Percentiles rank a stretch among this genome's conserved stretches.
These are phyloP conservation scores for Fusarium sp. DNA, from an alignment of 2,329 filamentous ascomycete genomes.

Conservation along the genomic window DNA sequence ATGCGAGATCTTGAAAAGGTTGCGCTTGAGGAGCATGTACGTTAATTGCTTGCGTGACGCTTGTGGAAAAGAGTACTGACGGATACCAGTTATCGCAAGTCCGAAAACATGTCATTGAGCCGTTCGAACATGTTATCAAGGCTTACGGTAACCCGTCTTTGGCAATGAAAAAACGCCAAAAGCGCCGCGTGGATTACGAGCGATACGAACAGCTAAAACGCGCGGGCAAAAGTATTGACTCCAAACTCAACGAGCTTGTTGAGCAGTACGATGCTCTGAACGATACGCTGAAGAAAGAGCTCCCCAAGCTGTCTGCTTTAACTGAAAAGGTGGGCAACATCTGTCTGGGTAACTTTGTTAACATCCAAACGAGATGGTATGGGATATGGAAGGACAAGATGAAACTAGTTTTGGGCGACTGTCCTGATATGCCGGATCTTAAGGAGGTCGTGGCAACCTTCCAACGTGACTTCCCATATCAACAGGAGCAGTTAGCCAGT, in stretches of 20 bases:
- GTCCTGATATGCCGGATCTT: constrained; percentile 69
- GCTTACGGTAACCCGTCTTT: constrained; percentile 85
- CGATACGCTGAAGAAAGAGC: constrained; percentile 89
- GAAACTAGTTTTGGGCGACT: constrained; percentile 74
- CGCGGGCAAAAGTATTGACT: constrained; percentile 84
- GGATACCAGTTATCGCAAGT: constrained; percentile 68
- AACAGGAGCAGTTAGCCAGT: constrained; percentile 75
- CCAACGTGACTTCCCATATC: constrained; percentile 78
- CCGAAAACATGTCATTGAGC: constrained; percentile 84
- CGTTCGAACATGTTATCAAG: constrained; percentile 80
- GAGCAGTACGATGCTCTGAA: constrained; percentile 93
- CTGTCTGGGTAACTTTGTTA: constrained; percentile 83
- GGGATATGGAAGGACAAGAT: constrained; percentile 86
- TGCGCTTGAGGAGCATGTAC: constrained; percentile 85
- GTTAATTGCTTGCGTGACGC: constrained; percentile 41
- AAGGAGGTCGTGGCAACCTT: constrained; percentile 81
- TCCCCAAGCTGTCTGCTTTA: constrained; percentile 82
- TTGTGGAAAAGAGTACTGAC: neutral
- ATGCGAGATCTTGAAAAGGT: constrained; percentile 87
- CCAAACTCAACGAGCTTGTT: constrained; percentile 82
- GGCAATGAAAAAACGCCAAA: constrained; percentile 93
- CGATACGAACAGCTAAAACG: constrained; percentile 81
- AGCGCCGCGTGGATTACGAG: constrained; percentile 90
- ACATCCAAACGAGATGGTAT: constrained; percentile 86
- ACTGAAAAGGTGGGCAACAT: constrained; percentile 87